Conservation (phyloP, 805 yeast species). For the Barnettozyma sucrosica region DNA sequence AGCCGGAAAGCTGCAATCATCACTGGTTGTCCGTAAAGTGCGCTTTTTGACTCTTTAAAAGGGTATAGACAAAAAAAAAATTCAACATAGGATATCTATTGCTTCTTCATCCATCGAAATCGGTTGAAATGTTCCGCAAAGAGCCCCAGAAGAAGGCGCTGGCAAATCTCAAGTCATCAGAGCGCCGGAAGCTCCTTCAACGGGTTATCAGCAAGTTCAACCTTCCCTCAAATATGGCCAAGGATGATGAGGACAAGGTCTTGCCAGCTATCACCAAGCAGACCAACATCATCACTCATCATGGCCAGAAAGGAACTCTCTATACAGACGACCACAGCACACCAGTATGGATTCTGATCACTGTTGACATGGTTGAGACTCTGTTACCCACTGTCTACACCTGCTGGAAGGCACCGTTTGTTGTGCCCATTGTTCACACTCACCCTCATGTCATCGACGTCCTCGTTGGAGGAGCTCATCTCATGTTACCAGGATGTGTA, state of each 20-base stretch:
- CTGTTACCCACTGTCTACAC: slow-evolving; percentile 68
- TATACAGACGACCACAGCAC: slow-evolving; percentile 57
- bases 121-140: slow-evolving; percentile 46
- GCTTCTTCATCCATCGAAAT: not conserved
- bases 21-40: not conserved
- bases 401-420: slow-evolving; percentile 60
- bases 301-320: slow-evolving; percentile 51
- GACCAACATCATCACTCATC: slow-evolving; percentile 52
- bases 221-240: slow-evolving; percentile 30
- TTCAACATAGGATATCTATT: not conserved
- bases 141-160: slow-evolving; percentile 52
- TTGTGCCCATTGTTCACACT: slow-evolving; percentile 65
- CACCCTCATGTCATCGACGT: slow-evolving; percentile 68
- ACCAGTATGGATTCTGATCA: slow-evolving; percentile 68
- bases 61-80: not conserved
- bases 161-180: slow-evolving; percentile 78
- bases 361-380: slow-evolving; percentile 36
- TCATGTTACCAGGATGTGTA: slow-evolving; percentile 68
- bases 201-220: slow-evolving; percentile 37
- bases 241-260: slow-evolving; percentile 19
- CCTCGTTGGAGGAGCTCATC: slow-evolving; percentile 71
- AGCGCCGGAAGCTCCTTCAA: slow-evolving; percentile 50
- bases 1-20: not conserved
- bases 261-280: slow-evolving; percentile 40
- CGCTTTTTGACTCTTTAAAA: too few relatives aligned